Conservation (phyloP, 78 protist species). For the Pigoraptor vietnamica region DNA sequence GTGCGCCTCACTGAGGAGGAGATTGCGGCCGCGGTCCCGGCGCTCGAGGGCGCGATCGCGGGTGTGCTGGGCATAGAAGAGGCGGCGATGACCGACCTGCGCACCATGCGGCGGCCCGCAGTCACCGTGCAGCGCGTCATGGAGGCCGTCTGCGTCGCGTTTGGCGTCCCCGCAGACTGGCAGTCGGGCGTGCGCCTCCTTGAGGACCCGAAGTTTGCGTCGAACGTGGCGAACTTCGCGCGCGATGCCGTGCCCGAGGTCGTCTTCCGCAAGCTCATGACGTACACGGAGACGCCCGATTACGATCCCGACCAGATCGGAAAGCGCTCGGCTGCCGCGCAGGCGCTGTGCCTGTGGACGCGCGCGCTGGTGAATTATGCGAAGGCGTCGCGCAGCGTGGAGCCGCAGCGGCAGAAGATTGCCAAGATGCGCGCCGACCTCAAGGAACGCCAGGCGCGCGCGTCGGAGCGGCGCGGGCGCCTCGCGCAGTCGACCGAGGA, state of each 20-base stretch:
- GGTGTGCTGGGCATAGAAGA: constrained; percentile 49
- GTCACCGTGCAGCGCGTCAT: constrained; percentile 49
- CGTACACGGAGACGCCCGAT: constrained; percentile 22
- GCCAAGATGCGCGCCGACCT: constrained; percentile 14
- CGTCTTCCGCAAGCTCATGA: constrained; percentile 20
- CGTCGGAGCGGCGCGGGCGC: neutral
- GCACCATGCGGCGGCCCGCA: constrained; percentile 42
- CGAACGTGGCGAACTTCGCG: neutral
- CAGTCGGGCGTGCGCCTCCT: constrained; percentile 55
- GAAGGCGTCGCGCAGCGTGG: constrained; percentile 49
- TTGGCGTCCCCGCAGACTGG: constrained; percentile 54
- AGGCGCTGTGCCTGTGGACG: constrained; percentile 82
- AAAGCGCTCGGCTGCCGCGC: constrained; percentile 52
- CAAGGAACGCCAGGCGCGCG: neutral
- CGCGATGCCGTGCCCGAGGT: constrained; percentile 41
- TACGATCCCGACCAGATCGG: constrained; percentile 50
- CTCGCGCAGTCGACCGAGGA: constrained; percentile 41
- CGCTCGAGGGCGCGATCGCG: constrained; percentile 39
- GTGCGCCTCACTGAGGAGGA: constrained; percentile 40
- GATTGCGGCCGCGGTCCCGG: constrained; percentile 56
- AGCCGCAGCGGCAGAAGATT: constrained; percentile 27
- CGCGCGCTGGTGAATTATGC: constrained; percentile 58
- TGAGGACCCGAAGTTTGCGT: constrained; percentile 35
- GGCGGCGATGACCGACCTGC: constrained; percentile 46
- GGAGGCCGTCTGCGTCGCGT: constrained; percentile 63